Base-by-base conservation (phyloP, 352 stramenopile species). In the Pilasporangium apinafurcum region DNA sequence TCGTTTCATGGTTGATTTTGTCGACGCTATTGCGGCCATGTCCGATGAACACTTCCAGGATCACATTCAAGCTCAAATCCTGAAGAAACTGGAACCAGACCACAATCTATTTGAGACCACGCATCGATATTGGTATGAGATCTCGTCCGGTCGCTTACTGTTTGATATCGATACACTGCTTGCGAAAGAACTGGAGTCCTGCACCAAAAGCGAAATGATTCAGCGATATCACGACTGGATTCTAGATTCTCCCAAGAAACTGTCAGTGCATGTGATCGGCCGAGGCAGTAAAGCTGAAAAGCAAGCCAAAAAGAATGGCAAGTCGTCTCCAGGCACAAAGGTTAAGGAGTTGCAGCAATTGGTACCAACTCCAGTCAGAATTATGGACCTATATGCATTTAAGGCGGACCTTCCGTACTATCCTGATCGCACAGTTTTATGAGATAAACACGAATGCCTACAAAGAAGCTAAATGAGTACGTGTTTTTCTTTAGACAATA, bases 121-220 rank as follows among this genome's bases (percentile, higher is more conserved):
- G 17, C 68, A 89, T 14, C 67, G 76, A 3, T 86, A 75, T 36
- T 93, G 82, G 82, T 83, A 85, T 35, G 82, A 93, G 48, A 83
- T 93, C 44, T 70, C 72, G 14, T 83, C 72, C 0, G 59, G 68
- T 27, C 79, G 82, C n/a, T 48, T 85, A 26, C 62, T 67, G 0
- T 93, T 93, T 14, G 70, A 84, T 21, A 75, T 93, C 27, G 73
- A 91, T 45, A 63, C 65, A 38, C 59, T 77, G 24, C 63, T 93
- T 24, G 79, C 76, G 7, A 86, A 68, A 22, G 72, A 85, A 53
- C 58, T 92, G 29, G 64, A 90, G 48, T 76, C 56, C 22, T 56
- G 70, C 31, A 86, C 63, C n/a, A 85, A 89, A 48, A 61, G 56
- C 16, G 69, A 89, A 50, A 62, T 92, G 43, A 35, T 73, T 30